Conservation (phyloP, 2,329 filamentous ascomycete genomes). For the Phialocephala sp. region DNA sequence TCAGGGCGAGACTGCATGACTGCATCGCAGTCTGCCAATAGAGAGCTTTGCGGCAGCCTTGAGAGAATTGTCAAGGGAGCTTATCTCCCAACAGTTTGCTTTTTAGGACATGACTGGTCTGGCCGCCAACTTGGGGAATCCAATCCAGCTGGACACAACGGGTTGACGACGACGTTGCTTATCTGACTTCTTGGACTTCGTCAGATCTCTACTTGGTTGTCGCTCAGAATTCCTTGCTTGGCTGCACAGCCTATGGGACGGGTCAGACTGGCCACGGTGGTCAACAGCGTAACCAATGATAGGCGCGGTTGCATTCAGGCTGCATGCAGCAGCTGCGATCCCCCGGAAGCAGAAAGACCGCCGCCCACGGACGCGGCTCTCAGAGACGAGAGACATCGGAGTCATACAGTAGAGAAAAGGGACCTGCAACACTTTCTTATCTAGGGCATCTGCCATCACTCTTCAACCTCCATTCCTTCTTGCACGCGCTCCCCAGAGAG, state of each 20-base stretch:
- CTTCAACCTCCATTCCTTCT: conserved; percentile 5
- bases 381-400: background rate
- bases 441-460: background rate
- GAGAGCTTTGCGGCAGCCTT: background rate
- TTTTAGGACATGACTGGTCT: background rate
- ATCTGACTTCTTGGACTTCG: conserved; percentile 4
- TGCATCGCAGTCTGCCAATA: conserved; percentile 1
- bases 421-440: conserved; percentile 1
- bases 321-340: background rate
- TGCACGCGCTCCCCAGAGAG: background rate
- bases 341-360: conserved; percentile 6
- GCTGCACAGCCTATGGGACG: conserved; percentile 1
- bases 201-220: conserved; percentile 2
- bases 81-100: conserved; percentile 21
- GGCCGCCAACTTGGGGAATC: background rate
- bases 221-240: background rate
- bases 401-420: background rate
- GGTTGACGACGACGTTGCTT: conserved; percentile 2
- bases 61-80: background rate
- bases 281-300: background rate
- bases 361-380: conserved; percentile 7
- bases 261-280: background rate
- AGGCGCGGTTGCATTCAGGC: conserved; percentile 4
- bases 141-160: background rate
- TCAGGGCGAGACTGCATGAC: conserved; percentile 4